Evolutionary conservation across 2,329 filamentous ascomycete genomes (phyloP), one percentile per base, ranked within the genome.

Genomic region (Cercospora beticola): DNA sequence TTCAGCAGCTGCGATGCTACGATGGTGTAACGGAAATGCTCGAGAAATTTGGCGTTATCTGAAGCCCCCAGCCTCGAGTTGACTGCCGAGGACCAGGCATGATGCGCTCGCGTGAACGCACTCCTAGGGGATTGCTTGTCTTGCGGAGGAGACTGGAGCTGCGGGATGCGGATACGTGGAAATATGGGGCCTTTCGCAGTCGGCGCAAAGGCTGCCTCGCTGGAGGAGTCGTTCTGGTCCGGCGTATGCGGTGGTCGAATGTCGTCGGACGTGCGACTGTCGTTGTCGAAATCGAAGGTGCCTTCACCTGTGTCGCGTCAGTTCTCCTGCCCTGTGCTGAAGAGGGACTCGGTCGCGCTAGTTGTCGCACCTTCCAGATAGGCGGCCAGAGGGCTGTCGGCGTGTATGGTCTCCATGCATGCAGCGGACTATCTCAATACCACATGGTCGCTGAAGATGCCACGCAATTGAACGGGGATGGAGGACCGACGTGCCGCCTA

Each of bases 1-100:
- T 88, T 93, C 49, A 97, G 84, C 14, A 97, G 86, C 78, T 97
- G 93, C 23, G 94, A 97, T 62, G 93, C 93, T 76, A 97, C 91
- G 72, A 97, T 92, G 23, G 92, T 91, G 81, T 97, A 97, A 71
- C 94, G 91, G 76, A 97, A 97, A 77, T 93, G 91, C 80, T 97
- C 94, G 68, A 97, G 86, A 76, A 97, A 97, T 73, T 89, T 90
- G 73, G 90, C 86, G 77, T 94, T 96, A 74, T 97, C 93, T 74
- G 87, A 88, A 72, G 90, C 86, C 65, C 92, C 90, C 71, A 97
- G 86, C 70, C 88, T 87, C 49, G 90, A 89, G 72, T 90, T 91
- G 67, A 94, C 86, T 9, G 87, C 90, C 74, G 85, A 82, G 73
- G 84, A 82, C 79, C 82, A 84, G 63, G 82, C 77, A 75, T 83